Evolutionary conservation across 179 eudicot genomes (phyloP).

Genomic region (Amaranthus tricolor): DNA sequence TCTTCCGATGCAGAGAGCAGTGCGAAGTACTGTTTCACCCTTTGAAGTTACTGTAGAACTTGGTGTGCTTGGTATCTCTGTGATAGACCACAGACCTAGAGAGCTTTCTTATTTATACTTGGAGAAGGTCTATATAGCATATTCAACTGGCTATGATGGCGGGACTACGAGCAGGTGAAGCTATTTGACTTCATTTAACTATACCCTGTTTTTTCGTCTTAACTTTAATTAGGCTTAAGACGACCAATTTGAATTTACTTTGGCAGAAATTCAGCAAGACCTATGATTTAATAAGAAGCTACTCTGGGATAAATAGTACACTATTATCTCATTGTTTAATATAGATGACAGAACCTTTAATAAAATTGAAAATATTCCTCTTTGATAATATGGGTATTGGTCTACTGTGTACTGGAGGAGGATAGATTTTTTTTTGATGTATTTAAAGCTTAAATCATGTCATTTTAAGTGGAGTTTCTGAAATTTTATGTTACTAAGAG

Average conservation of each 20-base stretch:
- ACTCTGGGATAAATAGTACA: neutral
- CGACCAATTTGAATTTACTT: neutral
- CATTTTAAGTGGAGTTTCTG: neutral
- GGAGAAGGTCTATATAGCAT: slow-evolving; percentile 81
- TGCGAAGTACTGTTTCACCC: slow-evolving; percentile 53
- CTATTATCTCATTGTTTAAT: neutral
- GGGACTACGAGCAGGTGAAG: slow-evolving; percentile 86
- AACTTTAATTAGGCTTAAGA: neutral
- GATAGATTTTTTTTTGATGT: neutral
- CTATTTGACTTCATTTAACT: neutral
- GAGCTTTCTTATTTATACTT: slow-evolving; percentile 82
- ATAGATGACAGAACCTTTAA: neutral
- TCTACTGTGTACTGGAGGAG: too few relatives aligned
- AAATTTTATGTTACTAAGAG: neutral
- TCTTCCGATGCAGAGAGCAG: slow-evolving; percentile 47
- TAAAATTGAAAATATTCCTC: neutral
- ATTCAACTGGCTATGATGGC: slow-evolving; percentile 83
- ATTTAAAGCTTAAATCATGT: neutral
- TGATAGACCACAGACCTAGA: slow-evolving; percentile 84
- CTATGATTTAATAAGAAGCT: neutral
- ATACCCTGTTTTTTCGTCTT: slow-evolving; percentile 2
- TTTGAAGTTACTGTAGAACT: slow-evolving; percentile 78
- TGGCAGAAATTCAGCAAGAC: slow-evolving; percentile 1
- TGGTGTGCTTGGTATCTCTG: slow-evolving; percentile 82
- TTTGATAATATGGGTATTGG: neutral